Evolutionary conservation across 768 basidiomycete genomes (phyloP), one percentile per base, ranked within the genome.

Genomic region (Lactarius vividus): DNA sequence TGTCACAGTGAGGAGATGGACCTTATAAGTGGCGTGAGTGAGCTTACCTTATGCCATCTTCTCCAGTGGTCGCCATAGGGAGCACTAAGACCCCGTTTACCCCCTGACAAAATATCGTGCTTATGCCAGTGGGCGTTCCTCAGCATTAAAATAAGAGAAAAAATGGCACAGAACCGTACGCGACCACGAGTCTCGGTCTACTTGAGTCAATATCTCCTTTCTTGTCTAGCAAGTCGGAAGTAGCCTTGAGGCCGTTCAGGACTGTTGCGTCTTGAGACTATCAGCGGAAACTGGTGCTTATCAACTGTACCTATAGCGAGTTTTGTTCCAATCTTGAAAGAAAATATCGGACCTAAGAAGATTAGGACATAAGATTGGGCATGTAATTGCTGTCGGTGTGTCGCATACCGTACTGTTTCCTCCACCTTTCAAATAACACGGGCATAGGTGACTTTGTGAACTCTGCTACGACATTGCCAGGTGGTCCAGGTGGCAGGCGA

Each of bases 171-270:
- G 0, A 8, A 16, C 54, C 65, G 23, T 57, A 69, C 68, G 66
- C 62, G 26, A 55, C 66, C 13, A 69, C 58, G 3, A 60, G 33
- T 42, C 66, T 62, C 18, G 69, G 66, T 26, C 69, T 62, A 26
- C 59, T 69, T 53, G 69, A 67, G 40, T 68, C 67, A 40, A 61
- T 67, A 18, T 69, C 66, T 16, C 66, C 69, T n/a, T 59, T 60
- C 42, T 64, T 64, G 10, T 69, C 68, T 15, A 69, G 62, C 1
- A 69, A 46, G 35, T 67, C 66, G 26, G 57, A 29, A 10, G 62
- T 35, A 1, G 57, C 42, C 13, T 66, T 44, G 20, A 59, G 31
- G 9, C 57, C 52, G 33, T 63, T 68, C 8, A 69, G 29, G 15
- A 67, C 66, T 67, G 53, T 15, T 23, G 39, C 15, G n/a, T 40